phyloP scores from a whole-genome alignment of 1,284 basidiomycete species.

The Cryptococcus sp. region DNA sequence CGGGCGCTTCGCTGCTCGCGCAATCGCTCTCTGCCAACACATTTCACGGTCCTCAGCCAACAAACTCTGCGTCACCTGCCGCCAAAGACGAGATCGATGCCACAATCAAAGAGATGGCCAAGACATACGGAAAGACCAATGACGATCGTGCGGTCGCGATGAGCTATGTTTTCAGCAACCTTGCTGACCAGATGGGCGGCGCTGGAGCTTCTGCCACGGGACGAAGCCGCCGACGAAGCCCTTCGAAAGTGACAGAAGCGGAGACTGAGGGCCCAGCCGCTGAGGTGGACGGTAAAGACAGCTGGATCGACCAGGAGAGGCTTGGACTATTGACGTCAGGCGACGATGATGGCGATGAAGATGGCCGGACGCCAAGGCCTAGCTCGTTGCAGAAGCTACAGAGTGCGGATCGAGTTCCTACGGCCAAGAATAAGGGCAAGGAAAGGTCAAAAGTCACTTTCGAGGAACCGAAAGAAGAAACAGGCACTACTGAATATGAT shows the following conservation, averaged over 20 bases:
- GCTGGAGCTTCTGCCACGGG: slow-evolving; percentile 6
- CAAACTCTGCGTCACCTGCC: slow-evolving; percentile 1
- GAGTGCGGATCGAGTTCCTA: slow-evolving; percentile 6
- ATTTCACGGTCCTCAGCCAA: slow-evolving; percentile 35
- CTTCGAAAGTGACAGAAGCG: slow-evolving; percentile 3
- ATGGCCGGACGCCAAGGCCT: slow-evolving; percentile 29
- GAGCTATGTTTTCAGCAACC: slow-evolving; percentile 39
- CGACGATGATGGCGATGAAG: slow-evolving; percentile 10
- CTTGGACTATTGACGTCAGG: slow-evolving; percentile 2
- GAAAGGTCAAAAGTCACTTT: slow-evolving; percentile 36
- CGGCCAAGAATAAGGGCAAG: slow-evolving; percentile 18
- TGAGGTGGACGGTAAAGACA: slow-evolving; percentile 32
- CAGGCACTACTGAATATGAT: slow-evolving; percentile 10
- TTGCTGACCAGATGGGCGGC: slow-evolving; percentile 32
- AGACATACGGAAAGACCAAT: slow-evolving; percentile 27
- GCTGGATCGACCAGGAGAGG: slow-evolving; percentile 42
- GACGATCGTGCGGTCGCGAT: slow-evolving; percentile 43
- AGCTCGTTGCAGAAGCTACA: slow-evolving; percentile 19
- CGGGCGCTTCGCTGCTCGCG: slow-evolving; percentile 33
- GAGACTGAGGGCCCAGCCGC: background rate
- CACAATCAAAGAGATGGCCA: slow-evolving; percentile 26
- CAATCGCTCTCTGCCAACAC: slow-evolving; percentile 42
- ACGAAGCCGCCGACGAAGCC: slow-evolving; percentile 14
- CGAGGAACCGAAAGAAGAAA: slow-evolving; percentile 28
- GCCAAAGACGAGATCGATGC: slow-evolving; percentile 26